Base-by-base conservation (phyloP, 305 asterid species). In the Solanum hybrid region DNA sequence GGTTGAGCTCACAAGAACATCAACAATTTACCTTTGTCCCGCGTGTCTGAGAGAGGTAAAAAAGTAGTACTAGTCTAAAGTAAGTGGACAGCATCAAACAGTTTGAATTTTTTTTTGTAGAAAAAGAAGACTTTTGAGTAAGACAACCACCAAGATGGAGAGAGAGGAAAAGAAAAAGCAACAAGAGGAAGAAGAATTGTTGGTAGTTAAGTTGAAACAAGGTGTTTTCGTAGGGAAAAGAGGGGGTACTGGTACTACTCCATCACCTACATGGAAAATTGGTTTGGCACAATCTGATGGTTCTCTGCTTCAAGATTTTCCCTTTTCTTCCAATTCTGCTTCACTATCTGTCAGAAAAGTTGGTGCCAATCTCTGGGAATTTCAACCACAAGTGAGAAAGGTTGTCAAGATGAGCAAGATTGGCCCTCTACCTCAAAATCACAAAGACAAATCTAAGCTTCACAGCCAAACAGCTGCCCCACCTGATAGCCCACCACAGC, bases 321-420 rank as follows among this genome's bases (percentile, higher is more conserved):
- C 90, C 84, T 89, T 92, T 39, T 64, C 94, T 88, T 61, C 94
- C 40, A 92, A 90, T 36, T 90, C 90, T 51, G 76, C 90, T 71
- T 67, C 90, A 83, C 93, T 94, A 35, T 95, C 99, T 69, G 98
- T 98, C 8, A 94, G 98, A 76, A 94, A 96, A 90, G 93, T 97
- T 91, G 97, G 95, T 85, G 97, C 98, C 31, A 94, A 93, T 91
- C 90, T 97, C 92, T 97, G 98, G 98, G 98, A 96, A 88, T 90
- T 94, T 92, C 95, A 94, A 80, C 93, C 94, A 1, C 92, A 90
- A 6, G 75, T 90, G 37, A 87, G 18, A 73, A 80, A 90, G 14
- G 40, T 81, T n/a, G 81, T 89, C 85, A 90, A 90, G 69, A 90
- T 93, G 92, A 93, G 87, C 91, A 91, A 90, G 46, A 40, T 20